These are phyloP conservation scores for Fraxinus sp. DNA, from an alignment of 305 asterid species.

Conservation along the genomic window DNA sequence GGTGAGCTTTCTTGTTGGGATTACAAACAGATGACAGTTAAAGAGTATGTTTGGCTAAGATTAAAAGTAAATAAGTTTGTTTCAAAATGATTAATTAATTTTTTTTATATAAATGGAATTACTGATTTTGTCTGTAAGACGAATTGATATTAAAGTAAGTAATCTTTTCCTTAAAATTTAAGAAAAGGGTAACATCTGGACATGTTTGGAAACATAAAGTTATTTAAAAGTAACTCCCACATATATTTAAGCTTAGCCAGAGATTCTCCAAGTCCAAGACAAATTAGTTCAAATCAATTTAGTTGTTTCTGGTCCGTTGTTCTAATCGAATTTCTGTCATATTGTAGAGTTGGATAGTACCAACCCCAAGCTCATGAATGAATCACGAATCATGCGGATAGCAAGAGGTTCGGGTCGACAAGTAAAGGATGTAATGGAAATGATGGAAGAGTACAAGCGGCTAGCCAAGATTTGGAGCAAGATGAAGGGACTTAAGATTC, in stretches of 20 bases:
- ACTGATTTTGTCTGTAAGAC: neutral
- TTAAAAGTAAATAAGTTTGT: neutral
- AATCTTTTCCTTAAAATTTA: neutral
- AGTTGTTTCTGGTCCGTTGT: neutral
- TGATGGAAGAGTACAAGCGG: conserved; percentile 94
- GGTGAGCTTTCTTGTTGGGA: conserved; percentile 40
- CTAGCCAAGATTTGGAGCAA: conserved; percentile 87
- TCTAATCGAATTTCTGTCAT: neutral
- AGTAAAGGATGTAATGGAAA: conserved; percentile 75
- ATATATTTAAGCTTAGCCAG: neutral
- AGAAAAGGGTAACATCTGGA: neutral
- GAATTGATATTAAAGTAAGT: neutral
- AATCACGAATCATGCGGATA: conserved; percentile 76
- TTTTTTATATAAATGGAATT: neutral
- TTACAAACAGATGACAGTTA: neutral
- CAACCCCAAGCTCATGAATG: conserved; percentile 78
- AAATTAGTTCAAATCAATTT: neutral
- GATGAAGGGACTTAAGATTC: conserved; percentile 97
- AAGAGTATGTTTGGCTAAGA: neutral
- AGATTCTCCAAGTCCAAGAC: neutral
- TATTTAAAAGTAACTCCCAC: too few relatives aligned
- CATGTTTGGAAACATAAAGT: neutral
- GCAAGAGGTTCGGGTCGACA: conserved; percentile 93
- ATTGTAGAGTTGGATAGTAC: conserved; percentile 86
- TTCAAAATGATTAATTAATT: neutral